A percentile compares a stretch with the other conserved stretches of the same genome.
Conservation (phyloP, 257 asterid species). For the Anisodus tanguticus region DNA sequence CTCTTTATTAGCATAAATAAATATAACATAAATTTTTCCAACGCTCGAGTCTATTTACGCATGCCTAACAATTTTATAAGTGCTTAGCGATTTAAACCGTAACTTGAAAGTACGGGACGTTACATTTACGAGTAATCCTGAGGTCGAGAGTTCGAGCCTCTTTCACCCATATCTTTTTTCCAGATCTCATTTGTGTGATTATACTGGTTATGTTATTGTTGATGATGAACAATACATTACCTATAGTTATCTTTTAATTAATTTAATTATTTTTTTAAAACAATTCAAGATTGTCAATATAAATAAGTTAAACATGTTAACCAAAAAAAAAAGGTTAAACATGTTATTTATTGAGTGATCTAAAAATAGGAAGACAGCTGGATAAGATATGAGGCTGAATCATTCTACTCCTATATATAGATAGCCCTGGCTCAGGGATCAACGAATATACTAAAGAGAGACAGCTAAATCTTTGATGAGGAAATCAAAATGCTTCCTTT, state of each 20-base stretch:
- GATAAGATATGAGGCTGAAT: background rate
- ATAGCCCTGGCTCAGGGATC: background rate
- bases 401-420: background rate
- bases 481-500: slow-evolving; percentile 46
- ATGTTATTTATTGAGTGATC: background rate
- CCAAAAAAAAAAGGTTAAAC: background rate
- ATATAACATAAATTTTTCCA: no score
- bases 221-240: background rate
- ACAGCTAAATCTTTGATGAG: background rate
- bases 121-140: no score
- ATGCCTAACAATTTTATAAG: no score
- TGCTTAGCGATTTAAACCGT: no score
- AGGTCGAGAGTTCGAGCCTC: no score
- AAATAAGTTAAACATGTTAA: background rate
- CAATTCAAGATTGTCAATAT: background rate
- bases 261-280: background rate
- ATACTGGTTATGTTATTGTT: no score
- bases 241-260: background rate
- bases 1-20: no score
- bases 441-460: background rate
- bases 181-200: no score
- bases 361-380: slow-evolving; percentile 20
- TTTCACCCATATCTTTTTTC: no score
- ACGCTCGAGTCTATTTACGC: no score
- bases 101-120: no score